Evolutionary conservation across 257 asterid genomes (phyloP).

Genomic region (Plantago ovata): DNA sequence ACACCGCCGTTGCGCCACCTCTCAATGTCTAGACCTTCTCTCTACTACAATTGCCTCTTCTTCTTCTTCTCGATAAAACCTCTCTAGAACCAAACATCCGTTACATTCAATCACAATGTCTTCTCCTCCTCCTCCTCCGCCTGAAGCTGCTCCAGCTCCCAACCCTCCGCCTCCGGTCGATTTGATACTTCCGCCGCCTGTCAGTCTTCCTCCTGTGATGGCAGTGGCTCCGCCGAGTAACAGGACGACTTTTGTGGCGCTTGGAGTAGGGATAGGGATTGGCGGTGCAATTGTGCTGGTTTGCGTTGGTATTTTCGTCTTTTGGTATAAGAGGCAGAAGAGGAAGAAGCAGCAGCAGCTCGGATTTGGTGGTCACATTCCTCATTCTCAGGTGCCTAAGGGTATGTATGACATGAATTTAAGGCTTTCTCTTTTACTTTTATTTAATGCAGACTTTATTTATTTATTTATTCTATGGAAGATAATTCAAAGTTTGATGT

Average conservation of each 20-base stretch:
- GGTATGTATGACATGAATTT: too few relatives aligned
- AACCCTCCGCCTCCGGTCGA: constrained; percentile 38
- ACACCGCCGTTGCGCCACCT: too few relatives aligned
- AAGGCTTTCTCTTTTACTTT: too few relatives aligned
- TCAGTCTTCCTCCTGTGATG: constrained; percentile 24
- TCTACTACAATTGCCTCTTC: too few relatives aligned
- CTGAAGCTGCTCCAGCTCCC: constrained; percentile 24
- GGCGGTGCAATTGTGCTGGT: constrained; percentile 72
- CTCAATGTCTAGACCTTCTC: too few relatives aligned
- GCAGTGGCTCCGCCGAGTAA: constrained; percentile 21
- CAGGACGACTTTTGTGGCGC: constrained; percentile 49
- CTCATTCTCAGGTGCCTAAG: too few relatives aligned
- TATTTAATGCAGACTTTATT: too few relatives aligned
- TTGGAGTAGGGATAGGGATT: constrained; percentile 83
- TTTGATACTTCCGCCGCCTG: constrained; percentile 30
- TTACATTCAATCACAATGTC: too few relatives aligned
- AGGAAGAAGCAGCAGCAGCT: constrained; percentile 31
- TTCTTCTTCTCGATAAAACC: too few relatives aligned
- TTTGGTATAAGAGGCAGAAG: constrained; percentile 76
- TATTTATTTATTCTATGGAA: too few relatives aligned
- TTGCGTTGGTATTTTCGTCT: constrained; percentile 54
- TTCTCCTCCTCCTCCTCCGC: constrained; percentile 35
- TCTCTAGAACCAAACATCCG: constrained; percentile 9
- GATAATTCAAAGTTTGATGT: not conserved
- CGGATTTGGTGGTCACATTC: constrained; percentile 31